Evolutionary conservation across 2,329 filamentous ascomycete species (phyloP).

Genomic region (Ophiosphaerella korrae): DNA sequence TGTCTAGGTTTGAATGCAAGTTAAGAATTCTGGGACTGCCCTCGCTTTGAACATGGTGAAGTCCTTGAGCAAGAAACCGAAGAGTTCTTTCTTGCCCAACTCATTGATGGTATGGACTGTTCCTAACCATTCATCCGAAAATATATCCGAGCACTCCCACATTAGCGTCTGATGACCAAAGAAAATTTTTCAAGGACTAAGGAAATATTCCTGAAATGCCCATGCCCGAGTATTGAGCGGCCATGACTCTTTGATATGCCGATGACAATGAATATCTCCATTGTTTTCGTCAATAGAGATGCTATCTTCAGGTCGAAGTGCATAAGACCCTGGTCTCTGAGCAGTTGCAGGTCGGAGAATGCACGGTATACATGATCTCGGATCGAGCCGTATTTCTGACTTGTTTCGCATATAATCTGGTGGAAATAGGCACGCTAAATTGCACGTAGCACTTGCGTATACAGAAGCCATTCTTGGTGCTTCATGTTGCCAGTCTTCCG

Average conservation of each 20-base stretch:
- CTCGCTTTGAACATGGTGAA: no score
- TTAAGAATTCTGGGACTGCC: no score
- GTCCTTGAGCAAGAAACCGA: no score
- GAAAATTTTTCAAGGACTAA: conserved; percentile 14
- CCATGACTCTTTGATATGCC: no score
- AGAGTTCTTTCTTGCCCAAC: no score
- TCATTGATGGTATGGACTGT: no score
- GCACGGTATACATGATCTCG: conserved; percentile 9
- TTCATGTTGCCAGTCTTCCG: conserved; percentile 12
- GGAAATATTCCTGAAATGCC: conserved; percentile 25
- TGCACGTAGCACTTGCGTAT: conserved; percentile 16
- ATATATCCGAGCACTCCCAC: conserved; percentile 16
- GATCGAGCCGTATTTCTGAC: conserved; percentile 1
- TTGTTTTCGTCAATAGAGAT: background rate
- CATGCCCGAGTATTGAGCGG: conserved; percentile 12
- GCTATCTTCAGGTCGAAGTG: conserved; percentile 6
- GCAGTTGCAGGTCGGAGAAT: conserved; percentile 1
- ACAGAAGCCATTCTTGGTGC: conserved; percentile 12
- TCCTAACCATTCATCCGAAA: conserved; percentile 12
- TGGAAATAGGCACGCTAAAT: conserved; percentile 11
- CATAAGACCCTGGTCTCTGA: no score
- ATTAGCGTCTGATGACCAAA: conserved; percentile 14
- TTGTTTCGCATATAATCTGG: background rate
- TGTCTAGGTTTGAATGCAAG: background rate
- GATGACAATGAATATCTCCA: no score